Conservation (phyloP, 2,329 filamentous ascomycete genomes). For the Epichloe coenophiala region DNA sequence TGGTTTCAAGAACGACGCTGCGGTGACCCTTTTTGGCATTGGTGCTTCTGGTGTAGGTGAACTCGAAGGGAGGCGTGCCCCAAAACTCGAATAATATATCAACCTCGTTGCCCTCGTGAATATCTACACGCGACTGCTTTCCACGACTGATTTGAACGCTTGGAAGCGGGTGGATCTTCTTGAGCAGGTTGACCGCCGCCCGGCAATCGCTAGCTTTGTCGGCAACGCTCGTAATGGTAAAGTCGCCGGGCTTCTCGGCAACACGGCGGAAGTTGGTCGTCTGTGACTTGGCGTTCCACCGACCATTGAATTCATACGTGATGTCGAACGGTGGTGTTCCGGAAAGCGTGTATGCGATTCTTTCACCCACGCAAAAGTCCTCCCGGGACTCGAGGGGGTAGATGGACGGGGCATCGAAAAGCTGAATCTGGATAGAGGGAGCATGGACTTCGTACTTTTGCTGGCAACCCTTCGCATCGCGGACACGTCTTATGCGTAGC, state of each 20-base stretch:
- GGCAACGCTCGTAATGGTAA: constrained; percentile 73
- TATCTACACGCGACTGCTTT: constrained; percentile 68
- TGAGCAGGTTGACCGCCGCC: constrained; percentile 62
- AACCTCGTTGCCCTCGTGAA: constrained; percentile 90
- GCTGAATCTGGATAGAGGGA: constrained; percentile 75
- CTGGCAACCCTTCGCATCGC: constrained; percentile 77
- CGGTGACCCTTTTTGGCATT: constrained; percentile 71
- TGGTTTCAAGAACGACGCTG: constrained; percentile 73
- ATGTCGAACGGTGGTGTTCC: constrained; percentile 89
- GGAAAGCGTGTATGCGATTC: constrained; percentile 80
- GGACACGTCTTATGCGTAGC: constrained; percentile 78
- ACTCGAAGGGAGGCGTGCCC: constrained; percentile 92
- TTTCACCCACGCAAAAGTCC: constrained; percentile 93
- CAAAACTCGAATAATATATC: constrained; percentile 92
- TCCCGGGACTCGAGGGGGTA: constrained; percentile 70
- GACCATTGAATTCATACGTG: constrained; percentile 76
- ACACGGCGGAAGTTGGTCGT: constrained; percentile 85
- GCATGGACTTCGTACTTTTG: constrained; percentile 57
- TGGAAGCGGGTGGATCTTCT: constrained; percentile 82
- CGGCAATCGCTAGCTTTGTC: constrained; percentile 84
- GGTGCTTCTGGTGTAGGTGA: constrained; percentile 86
- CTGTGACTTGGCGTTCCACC: constrained; percentile 64
- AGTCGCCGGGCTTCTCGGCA: constrained; percentile 79
- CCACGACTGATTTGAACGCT: constrained; percentile 84
- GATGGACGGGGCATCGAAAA: constrained; percentile 87